Evolutionary conservation across 352 stramenopile species (phyloP).

Genomic region (Ophiocytium majus): DNA sequence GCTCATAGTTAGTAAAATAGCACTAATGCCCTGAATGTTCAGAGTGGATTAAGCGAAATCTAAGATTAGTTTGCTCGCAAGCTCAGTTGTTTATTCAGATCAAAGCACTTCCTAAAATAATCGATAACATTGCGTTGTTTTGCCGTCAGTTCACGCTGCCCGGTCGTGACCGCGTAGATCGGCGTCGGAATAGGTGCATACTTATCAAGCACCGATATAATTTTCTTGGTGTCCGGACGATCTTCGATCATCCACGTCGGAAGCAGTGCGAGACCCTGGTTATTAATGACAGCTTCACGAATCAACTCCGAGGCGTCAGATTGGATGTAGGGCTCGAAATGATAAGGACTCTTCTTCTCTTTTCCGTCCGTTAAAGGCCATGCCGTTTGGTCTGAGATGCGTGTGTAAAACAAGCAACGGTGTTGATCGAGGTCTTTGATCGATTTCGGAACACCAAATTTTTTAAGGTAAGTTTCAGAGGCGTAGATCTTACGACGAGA

Average conservation of each 20-base stretch:
- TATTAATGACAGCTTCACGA: conserved; percentile 6
- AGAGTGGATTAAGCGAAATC: too few species aligned
- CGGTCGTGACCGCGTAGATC: background rate
- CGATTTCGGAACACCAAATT: conserved; percentile 8
- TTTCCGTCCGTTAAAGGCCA: conserved; percentile 12
- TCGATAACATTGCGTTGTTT: conserved; percentile 7
- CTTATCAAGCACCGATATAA: background rate
- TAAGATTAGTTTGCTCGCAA: too few species aligned
- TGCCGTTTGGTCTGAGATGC: background rate
- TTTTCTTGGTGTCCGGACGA: background rate
- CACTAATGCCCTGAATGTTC: too few species aligned
- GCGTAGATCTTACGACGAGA: background rate
- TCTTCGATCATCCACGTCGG: conserved; percentile 7
- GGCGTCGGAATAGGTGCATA: background rate
- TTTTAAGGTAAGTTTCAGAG: conserved; percentile 12
- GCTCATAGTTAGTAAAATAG: too few species aligned
- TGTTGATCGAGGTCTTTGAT: conserved; percentile 1
- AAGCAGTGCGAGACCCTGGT: background rate
- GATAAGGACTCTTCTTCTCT: background rate
- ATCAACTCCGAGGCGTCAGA: conserved; percentile 1
- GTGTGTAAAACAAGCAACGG: background rate
- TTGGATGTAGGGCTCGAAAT: background rate
- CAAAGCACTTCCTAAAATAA: conserved; percentile 9
- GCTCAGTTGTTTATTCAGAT: too few species aligned
- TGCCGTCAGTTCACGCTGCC: background rate